Evolutionary conservation across 2,329 filamentous ascomycete genomes (phyloP).

Genomic region (Calonectria montana): DNA sequence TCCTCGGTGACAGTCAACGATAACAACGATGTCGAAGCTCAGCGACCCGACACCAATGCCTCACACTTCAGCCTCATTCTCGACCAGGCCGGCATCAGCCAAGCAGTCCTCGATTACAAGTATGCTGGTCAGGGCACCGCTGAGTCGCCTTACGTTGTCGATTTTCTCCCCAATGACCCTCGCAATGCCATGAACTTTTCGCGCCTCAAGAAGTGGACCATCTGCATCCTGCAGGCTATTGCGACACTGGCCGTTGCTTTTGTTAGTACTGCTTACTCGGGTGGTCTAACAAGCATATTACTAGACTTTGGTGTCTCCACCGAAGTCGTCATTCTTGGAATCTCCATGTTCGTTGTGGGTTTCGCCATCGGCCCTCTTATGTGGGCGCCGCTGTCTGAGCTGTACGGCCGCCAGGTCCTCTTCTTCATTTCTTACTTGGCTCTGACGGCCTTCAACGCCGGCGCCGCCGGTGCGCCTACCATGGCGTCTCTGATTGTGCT

Average conservation of each 20-base stretch:
- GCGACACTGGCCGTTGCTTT: slow-evolving; percentile 78
- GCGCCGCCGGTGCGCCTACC: slow-evolving; percentile 65
- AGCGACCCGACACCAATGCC: slow-evolving; percentile 46
- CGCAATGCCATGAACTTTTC: slow-evolving; percentile 74
- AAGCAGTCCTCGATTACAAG: slow-evolving; percentile 64
- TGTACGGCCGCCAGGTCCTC: slow-evolving; percentile 70
- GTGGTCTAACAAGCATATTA: slow-evolving; percentile 66
- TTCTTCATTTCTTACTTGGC: slow-evolving; percentile 69
- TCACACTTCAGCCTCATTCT: slow-evolving; percentile 65
- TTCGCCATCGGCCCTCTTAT: slow-evolving; percentile 72
- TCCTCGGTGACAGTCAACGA: slow-evolving; percentile 37
- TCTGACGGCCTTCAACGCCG: slow-evolving; percentile 72
- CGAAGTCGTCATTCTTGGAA: slow-evolving; percentile 69
- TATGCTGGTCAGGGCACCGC: slow-evolving; percentile 73
- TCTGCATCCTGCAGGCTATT: slow-evolving; percentile 71
- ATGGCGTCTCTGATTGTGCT: slow-evolving; percentile 72
- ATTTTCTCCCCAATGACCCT: slow-evolving; percentile 74
- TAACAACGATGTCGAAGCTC: slow-evolving; percentile 56
- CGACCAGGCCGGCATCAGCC: slow-evolving; percentile 68
- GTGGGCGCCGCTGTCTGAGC: slow-evolving; percentile 74
- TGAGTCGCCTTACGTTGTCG: slow-evolving; percentile 75
- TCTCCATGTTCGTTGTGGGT: slow-evolving; percentile 73
- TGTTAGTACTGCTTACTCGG: slow-evolving; percentile 75
- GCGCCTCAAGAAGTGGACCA: slow-evolving; percentile 70
- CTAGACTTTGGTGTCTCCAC: slow-evolving; percentile 62